phyloP scores from a whole-genome alignment of 1,284 basidiomycete genomes.

The Microbotryum silenes-acaulis region DNA sequence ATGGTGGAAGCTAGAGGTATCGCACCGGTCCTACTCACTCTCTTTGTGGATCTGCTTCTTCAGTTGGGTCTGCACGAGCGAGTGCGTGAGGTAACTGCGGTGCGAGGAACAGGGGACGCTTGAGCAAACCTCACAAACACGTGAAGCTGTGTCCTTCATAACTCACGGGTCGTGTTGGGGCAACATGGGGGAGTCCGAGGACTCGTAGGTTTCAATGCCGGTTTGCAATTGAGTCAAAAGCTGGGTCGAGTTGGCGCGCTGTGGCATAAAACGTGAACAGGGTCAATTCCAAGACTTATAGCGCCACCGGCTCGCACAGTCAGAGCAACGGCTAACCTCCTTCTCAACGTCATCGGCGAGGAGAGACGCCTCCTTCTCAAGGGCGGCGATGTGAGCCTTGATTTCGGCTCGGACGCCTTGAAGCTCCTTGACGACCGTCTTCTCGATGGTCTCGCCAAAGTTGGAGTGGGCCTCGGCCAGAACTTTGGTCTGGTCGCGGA shows the following conservation, averaged over 20 bases:
- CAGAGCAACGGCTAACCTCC: constrained; percentile 18
- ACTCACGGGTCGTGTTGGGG: constrained; percentile 32
- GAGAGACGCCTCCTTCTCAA: constrained; percentile 30
- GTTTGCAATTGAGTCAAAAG: constrained; percentile 23
- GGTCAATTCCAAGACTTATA: neutral
- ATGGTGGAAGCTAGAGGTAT: neutral
- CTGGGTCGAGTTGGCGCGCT: constrained; percentile 21
- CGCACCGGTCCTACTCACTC: constrained; percentile 8
- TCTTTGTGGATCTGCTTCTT: constrained; percentile 34
- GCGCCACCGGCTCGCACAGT: neutral
- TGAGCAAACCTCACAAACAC: too few species aligned
- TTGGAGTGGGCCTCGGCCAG: constrained; percentile 27
- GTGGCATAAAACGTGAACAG: neutral
- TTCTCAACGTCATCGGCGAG: constrained; percentile 30
- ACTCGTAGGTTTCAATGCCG: constrained; percentile 32
- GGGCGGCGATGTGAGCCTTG: constrained; percentile 28
- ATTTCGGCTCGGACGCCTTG: constrained; percentile 20
- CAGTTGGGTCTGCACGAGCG: constrained; percentile 29
- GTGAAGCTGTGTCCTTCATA: too few species aligned
- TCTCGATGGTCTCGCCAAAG: constrained; percentile 26
- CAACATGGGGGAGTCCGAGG: constrained; percentile 24
- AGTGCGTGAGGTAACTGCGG: constrained; percentile 27
- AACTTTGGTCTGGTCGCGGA: constrained; percentile 28
- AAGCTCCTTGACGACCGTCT: constrained; percentile 25
- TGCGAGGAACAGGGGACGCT: too few species aligned